Conservation (phyloP, 495 filamentous ascomycete genomes). For the Penicillium roqueforti region DNA sequence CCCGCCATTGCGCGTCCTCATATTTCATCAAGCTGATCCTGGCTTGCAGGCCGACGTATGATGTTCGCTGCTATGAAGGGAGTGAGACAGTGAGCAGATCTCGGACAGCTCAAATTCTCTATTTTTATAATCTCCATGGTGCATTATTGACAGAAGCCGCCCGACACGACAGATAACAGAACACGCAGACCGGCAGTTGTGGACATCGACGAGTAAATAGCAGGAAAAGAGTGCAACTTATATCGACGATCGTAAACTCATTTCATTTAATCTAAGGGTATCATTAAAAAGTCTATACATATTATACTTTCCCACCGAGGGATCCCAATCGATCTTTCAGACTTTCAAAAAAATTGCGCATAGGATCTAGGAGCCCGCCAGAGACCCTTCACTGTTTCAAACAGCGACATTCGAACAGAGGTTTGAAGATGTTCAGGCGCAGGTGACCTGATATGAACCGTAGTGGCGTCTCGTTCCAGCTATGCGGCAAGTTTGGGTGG, state of each 20-base stretch:
- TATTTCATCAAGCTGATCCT: background rate
- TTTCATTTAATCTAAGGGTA: constrained; percentile 10
- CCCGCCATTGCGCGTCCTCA: background rate
- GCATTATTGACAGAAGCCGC: background rate
- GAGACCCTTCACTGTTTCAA: background rate
- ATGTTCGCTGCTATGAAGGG: too few species aligned
- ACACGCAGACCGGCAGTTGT: background rate
- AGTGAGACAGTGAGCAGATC: too few species aligned
- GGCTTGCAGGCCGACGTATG: too few species aligned
- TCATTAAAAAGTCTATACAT: constrained; percentile 8
- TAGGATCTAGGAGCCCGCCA: background rate
- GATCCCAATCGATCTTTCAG: background rate
- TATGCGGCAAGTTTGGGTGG: constrained; percentile 13
- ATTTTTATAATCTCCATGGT: too few species aligned
- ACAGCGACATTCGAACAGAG: background rate
- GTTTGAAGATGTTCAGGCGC: constrained; percentile 3
- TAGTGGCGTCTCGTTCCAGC: constrained; percentile 11
- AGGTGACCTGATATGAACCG: constrained; percentile 30
- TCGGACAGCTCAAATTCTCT: too few species aligned
- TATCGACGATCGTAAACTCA: constrained; percentile 4
- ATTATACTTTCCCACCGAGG: background rate
- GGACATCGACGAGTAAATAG: background rate
- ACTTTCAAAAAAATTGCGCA: background rate
- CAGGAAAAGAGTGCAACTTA: background rate
- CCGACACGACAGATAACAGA: background rate